These are phyloP conservation scores for Coemansia sp. DNA, from an alignment of 371 early-diverging fungal species.

Conservation along the genomic window DNA sequence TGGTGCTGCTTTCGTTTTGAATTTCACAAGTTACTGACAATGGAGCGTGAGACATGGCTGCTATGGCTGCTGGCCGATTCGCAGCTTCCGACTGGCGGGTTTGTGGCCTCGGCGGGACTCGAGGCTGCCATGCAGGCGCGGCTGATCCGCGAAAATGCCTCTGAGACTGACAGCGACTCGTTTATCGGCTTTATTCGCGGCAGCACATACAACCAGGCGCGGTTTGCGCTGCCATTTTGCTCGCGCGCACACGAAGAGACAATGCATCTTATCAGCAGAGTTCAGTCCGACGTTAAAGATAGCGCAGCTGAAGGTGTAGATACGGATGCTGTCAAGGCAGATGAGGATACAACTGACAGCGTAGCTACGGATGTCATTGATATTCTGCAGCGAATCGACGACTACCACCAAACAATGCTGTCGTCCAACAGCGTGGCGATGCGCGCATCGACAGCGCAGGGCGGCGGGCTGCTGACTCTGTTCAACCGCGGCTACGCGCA, in stretches of 20 bases:
- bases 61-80: slow-evolving; percentile 86
- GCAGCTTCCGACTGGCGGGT: slow-evolving; percentile 87
- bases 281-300: background rate
- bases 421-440: slow-evolving; percentile 66
- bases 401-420: slow-evolving; percentile 60
- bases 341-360: background rate
- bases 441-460: slow-evolving; percentile 74
- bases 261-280: background rate
- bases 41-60: slow-evolving; percentile 62
- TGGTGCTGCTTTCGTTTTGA: background rate
- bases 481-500: slow-evolving; percentile 49
- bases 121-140: slow-evolving; percentile 71
- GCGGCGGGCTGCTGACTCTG: slow-evolving; percentile 61
- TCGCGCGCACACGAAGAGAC: slow-evolving; percentile 57
- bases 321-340: slow-evolving; percentile 8
- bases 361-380: slow-evolving; percentile 25
- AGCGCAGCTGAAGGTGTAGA: background rate
- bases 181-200: slow-evolving; percentile 56
- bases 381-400: slow-evolving; percentile 50
- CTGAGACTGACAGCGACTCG: slow-evolving; percentile 21
- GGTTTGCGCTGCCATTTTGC: slow-evolving; percentile 69
- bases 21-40: background rate
- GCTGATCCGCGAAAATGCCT: slow-evolving; percentile 48
- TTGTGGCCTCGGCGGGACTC: slow-evolving; percentile 79
- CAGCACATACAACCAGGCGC: slow-evolving; percentile 66